Conservation (phyloP, 2,329 filamentous ascomycete genomes). For the Fusarium aywerte region DNA sequence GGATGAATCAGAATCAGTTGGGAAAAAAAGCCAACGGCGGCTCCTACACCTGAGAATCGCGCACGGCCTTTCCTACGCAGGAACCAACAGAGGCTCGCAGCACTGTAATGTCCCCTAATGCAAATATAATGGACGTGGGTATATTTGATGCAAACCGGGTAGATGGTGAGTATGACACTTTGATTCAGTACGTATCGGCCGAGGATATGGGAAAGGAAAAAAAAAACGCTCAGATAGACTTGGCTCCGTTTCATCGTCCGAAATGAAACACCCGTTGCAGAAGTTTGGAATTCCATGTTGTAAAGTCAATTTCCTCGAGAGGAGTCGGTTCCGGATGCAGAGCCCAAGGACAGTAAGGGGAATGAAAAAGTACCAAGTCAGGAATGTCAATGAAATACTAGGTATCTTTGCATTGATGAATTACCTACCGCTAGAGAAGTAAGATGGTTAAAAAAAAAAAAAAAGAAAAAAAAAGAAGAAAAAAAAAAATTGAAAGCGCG, state of each 20-base stretch:
- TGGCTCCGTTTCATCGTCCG: conserved; percentile 27
- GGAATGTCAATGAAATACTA: conserved; percentile 16
- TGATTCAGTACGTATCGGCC: conserved; percentile 6
- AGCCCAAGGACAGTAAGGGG: neutral
- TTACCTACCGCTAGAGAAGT: neutral
- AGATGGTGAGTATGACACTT: neutral
- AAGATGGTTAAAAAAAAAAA: neutral
- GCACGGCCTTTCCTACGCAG: conserved; percentile 19
- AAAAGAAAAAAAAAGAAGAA: neutral
- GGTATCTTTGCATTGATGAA: conserved; percentile 1
- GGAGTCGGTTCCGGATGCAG: neutral
- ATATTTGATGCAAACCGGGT: neutral
- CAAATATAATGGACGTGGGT: neutral
- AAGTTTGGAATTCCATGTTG: conserved; percentile 13
- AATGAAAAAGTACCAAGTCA: conserved; percentile 4
- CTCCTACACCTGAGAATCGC: conserved; percentile 9
- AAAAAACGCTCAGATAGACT: neutral
- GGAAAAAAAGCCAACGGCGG: conserved; percentile 17
- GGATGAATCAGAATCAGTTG: neutral
- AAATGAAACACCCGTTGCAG: conserved; percentile 2
- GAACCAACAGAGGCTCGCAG: conserved; percentile 11
- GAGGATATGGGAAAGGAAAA: neutral
- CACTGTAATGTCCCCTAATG: neutral
- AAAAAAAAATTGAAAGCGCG: neutral
- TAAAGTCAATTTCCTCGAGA: conserved; percentile 3